These are phyloP conservation scores for Anthoceros angustus DNA, from an alignment of 225 moss, liverwort and hornwort species.

Conservation along the genomic window DNA sequence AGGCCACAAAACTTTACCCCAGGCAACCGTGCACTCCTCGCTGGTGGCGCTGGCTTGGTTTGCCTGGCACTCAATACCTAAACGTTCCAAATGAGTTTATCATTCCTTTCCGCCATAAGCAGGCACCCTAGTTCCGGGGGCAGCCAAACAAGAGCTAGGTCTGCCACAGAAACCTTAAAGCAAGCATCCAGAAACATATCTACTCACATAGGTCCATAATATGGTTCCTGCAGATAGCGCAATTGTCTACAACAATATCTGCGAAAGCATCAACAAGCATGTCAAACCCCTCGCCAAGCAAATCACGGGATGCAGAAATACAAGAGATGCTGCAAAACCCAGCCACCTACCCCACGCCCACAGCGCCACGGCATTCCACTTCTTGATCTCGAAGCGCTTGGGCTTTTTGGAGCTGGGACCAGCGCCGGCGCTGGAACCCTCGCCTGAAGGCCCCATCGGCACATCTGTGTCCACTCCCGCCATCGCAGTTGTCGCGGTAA, in stretches of 20 bases:
- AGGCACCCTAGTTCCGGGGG: neutral
- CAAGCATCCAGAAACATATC: neutral
- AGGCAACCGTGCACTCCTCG: constrained; percentile 88
- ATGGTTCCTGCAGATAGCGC: constrained; percentile 91
- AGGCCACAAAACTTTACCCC: constrained; percentile 32
- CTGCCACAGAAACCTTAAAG: neutral
- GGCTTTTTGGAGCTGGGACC: constrained; percentile 63
- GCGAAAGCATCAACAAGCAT: constrained; percentile 10
- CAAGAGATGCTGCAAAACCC: neutral
- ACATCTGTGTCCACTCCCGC: constrained; percentile 46
- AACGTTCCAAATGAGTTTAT: neutral
- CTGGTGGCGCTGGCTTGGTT: constrained; percentile 86
- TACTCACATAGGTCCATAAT: constrained; percentile 84
- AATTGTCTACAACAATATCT: constrained; percentile 93
- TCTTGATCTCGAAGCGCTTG: constrained; percentile 92
- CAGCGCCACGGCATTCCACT: constrained; percentile 86
- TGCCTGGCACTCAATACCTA: constrained; percentile 90
- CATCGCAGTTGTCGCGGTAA: constrained; percentile 9
- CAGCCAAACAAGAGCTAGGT: neutral
- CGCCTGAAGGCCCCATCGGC: constrained; percentile 32
- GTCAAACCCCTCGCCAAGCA: neutral
- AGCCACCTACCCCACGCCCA: constrained; percentile 71
- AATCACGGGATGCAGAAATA: neutral
- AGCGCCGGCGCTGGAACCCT: constrained; percentile 62
- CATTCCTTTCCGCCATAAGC: neutral